Conservation (phyloP, 345 rosid species). For the Populus nigra region DNA sequence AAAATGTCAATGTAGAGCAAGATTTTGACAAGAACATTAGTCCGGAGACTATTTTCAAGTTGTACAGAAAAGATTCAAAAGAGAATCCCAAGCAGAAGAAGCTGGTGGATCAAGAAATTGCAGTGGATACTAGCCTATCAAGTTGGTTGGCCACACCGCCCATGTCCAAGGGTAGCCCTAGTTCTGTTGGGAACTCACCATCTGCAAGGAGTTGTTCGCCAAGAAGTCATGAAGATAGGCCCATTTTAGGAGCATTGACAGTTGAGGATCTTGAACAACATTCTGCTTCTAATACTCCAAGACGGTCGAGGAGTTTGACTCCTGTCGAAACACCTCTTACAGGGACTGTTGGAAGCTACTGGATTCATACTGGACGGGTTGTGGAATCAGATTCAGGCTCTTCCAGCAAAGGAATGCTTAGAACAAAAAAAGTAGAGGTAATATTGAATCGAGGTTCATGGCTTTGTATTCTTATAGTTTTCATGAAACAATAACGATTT, state of each 20-base stretch:
- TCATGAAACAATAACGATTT: background rate
- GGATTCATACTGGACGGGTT: constrained; percentile 21
- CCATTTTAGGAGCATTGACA: constrained; percentile 18
- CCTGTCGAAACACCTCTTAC: constrained; percentile 8
- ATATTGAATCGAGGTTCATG: background rate
- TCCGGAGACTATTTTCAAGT: constrained; percentile 25
- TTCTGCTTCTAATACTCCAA: constrained; percentile 5
- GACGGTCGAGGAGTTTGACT: constrained; percentile 9
- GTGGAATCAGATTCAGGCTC: constrained; percentile 19
- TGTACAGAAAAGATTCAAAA: background rate
- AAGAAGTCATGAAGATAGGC: constrained; percentile 7
- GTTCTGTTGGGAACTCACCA: constrained; percentile 38
- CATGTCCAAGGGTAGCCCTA: constrained; percentile 26
- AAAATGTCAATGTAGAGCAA: constrained; percentile 35
- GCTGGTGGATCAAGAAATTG: constrained; percentile 11
- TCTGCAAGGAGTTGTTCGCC: background rate
- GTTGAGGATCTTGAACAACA: constrained; percentile 6
- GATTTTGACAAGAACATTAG: constrained; percentile 6
- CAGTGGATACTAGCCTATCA: constrained; percentile 28
- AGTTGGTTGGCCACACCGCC: constrained; percentile 28
- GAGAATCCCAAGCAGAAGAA: constrained; percentile 6
- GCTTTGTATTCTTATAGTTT: background rate
- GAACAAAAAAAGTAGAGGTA: constrained; percentile 12
- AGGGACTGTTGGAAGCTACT: constrained; percentile 34
- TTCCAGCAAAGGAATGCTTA: constrained; percentile 14